Conservation (phyloP, 169 alveolate species). For the Perkinsus marinus region DNA sequence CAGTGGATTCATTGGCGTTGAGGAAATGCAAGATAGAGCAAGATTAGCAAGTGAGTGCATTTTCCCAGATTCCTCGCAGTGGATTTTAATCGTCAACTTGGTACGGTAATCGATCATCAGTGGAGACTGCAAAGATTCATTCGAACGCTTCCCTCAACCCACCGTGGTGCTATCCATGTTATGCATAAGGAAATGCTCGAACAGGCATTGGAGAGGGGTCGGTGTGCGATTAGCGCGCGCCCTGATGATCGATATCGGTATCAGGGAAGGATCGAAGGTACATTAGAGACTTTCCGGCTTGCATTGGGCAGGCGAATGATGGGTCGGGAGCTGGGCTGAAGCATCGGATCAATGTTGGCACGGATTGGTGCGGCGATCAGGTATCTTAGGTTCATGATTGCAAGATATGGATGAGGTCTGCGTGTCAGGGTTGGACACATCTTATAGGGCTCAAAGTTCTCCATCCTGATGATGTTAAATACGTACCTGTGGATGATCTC, state of each 20-base stretch:
- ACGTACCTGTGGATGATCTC: neutral
- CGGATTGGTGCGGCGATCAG: neutral
- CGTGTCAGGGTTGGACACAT: neutral
- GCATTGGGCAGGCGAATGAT: neutral
- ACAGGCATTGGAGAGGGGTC: neutral
- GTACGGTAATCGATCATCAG: neutral
- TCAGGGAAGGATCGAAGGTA: neutral
- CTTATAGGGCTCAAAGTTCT: neutral
- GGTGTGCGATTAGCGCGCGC: neutral
- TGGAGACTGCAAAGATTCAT: neutral
- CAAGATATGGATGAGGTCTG: too few species aligned
- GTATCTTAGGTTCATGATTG: neutral
- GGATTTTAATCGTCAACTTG: neutral
- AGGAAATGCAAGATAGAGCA: neutral
- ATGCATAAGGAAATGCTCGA: neutral
- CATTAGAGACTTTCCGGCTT: neutral
- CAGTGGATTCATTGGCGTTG: neutral
- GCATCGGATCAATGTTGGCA: neutral
- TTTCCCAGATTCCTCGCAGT: neutral
- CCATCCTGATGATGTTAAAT: neutral
- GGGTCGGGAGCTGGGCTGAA: neutral
- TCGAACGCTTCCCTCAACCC: neutral
- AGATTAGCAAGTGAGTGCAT: neutral
- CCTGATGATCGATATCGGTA: neutral
- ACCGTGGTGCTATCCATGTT: neutral